Evolutionary conservation across 768 basidiomycete species (phyloP), one percentile per base, ranked within the genome.

Genomic region (Boletus sp.): DNA sequence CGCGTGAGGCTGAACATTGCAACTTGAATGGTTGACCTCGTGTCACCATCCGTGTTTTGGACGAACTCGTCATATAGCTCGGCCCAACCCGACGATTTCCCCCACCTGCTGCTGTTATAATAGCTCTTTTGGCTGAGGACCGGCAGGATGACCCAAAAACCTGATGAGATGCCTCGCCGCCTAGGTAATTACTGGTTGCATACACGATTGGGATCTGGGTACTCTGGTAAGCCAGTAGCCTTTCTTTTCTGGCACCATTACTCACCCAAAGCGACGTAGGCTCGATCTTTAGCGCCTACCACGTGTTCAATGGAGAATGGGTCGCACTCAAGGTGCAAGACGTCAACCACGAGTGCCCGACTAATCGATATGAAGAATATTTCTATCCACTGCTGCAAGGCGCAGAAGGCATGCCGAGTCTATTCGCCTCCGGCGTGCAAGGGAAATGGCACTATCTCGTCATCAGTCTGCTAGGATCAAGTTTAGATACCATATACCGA

Each of bases 271-370:
- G 32, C 8, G n/a, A 47, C 51, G n/a, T 60, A 90, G 89, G 90
- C 40, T 83, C 85, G 17, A 91, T 90, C 56, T 91, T 78, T 64
- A 77, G 80, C 20, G 89, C 90, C 1, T 68, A 64, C 14, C 72
- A 92, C 61, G 59, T 90, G 1, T 76, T 83, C 64, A 85, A 75
- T 3, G 75, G 77, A 18, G 77, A 85, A 42, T 68, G 78, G n/a
- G 87, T 87, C 41, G 89, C 89, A 3, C 77, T 92, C 52, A 92
- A 92, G 67, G 74, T 92, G 10, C 89, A 92, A 70, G 76, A 79
- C 54, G 73, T 82, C 20, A 76, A 90, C 60, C 84, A 89, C 55
- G 83, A 86, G 66, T 90, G 87, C 64, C 90, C 87, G 0, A 90
- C 89, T 4, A 92, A 92, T 65, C 76, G 72, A 32, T 89, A 86